phyloP scores from a whole-genome alignment of 345 rosid species.

The Lagerstroemia speciosa region DNA sequence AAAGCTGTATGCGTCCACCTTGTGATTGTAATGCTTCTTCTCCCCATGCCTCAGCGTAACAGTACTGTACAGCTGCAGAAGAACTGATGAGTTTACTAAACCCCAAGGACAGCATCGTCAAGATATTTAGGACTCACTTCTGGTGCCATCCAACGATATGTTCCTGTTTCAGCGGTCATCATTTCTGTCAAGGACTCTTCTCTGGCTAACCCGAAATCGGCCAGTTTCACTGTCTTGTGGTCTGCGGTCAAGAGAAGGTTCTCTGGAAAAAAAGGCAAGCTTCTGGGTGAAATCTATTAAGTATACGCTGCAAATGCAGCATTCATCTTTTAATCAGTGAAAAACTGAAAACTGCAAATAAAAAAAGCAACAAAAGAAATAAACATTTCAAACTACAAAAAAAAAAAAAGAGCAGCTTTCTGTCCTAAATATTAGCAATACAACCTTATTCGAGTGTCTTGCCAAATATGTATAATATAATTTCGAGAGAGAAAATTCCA shows the following conservation, averaged over 20 bases:
- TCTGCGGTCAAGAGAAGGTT: conserved; percentile 70
- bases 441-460: not conserved
- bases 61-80: conserved; percentile 82
- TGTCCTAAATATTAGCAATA: not conserved
- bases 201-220: conserved; percentile 96
- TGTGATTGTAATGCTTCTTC: conserved; percentile 92
- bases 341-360: too few species aligned
- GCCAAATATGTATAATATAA: not conserved
- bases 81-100: conserved; percentile 2
- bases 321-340: too few species aligned
- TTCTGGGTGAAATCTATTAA: too few species aligned
- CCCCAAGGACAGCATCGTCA: conserved; percentile 4
- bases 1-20: conserved; percentile 94
- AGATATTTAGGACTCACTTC: conserved; percentile 36
- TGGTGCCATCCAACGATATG: conserved; percentile 99
- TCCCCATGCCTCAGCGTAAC: conserved; percentile 95
- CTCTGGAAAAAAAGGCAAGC: conserved; percentile 14
- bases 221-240: conserved; percentile 81
- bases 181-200: conserved; percentile 97
- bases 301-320: too few species aligned
- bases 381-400: too few species aligned
- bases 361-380: too few species aligned
- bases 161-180: conserved; percentile 99
- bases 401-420: too few species aligned
- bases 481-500: not conserved